These are phyloP conservation scores for Ophiostoma triangulosporum DNA, from an alignment of 2,329 filamentous ascomycete species.

Conservation along the genomic window DNA sequence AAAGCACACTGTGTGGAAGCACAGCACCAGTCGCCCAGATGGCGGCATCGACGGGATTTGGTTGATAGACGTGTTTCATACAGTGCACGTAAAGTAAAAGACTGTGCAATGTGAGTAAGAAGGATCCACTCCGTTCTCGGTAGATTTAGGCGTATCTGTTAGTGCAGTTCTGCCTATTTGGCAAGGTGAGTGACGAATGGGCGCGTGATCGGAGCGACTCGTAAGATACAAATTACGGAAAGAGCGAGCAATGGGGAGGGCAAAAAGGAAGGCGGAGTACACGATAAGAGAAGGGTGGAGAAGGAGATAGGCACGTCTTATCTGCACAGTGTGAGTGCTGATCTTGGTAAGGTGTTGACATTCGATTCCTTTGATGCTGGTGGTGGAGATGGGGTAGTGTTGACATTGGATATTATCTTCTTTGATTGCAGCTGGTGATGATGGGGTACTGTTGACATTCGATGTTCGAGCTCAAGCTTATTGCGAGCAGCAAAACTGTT, in stretches of 20 bases:
- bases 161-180: not conserved
- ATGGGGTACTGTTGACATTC: no score
- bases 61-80: not conserved
- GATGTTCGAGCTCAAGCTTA: no score
- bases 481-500: no score
- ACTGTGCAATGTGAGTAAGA: not conserved
- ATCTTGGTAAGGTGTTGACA: not conserved
- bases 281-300: no score
- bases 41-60: not conserved
- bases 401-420: no score
- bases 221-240: not conserved
- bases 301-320: no score
- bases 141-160: not conserved
- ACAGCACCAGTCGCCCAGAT: not conserved
- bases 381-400: no score
- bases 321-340: not conserved
- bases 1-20: not conserved
- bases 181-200: not conserved
- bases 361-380: no score
- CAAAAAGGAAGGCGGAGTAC: not conserved
- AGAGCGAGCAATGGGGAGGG: not conserved
- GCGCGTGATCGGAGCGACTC: not conserved
- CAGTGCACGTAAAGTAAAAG: not conserved
- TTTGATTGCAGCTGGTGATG: no score
- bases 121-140: not conserved